Conservation (phyloP, 306 rosid genomes). For the Cucumis hystrix region DNA sequence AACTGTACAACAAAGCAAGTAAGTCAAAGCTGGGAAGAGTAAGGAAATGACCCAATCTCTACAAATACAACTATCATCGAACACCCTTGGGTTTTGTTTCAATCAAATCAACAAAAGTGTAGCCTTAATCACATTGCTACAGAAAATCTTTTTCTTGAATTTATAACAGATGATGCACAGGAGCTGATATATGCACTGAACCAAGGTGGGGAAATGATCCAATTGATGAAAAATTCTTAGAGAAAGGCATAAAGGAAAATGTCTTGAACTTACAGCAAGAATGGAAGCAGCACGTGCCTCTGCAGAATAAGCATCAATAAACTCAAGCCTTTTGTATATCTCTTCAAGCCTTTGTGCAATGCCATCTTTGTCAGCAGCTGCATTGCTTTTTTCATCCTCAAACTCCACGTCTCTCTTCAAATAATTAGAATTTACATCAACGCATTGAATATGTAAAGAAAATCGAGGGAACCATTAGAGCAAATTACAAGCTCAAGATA, state of each 20-base stretch:
- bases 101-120: not conserved
- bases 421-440: not conserved
- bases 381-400: slow-evolving; percentile 43
- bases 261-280: slow-evolving; percentile 64
- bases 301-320: slow-evolving; percentile 83
- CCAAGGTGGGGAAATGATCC: not conserved
- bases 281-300: slow-evolving; percentile 95
- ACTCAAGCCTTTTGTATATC: slow-evolving; percentile 90
- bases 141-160: not conserved
- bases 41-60: not conserved
- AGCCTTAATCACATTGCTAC: not conserved
- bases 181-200: not conserved
- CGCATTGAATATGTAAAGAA: slow-evolving; percentile 7
- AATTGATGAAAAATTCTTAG: not conserved
- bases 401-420: slow-evolving; percentile 56
- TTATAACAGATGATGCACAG: not conserved
- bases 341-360: slow-evolving; percentile 60
- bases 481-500: not conserved
- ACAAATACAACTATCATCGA: not conserved
- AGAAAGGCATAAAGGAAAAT: not conserved
- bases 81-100: not conserved
- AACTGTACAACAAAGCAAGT: not conserved
- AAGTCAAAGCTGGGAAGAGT: not conserved
- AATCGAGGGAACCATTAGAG: not conserved
- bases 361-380: slow-evolving; percentile 35